Conservation (phyloP, 805 yeast genomes). For the Zygoascus flipseniorum region DNA sequence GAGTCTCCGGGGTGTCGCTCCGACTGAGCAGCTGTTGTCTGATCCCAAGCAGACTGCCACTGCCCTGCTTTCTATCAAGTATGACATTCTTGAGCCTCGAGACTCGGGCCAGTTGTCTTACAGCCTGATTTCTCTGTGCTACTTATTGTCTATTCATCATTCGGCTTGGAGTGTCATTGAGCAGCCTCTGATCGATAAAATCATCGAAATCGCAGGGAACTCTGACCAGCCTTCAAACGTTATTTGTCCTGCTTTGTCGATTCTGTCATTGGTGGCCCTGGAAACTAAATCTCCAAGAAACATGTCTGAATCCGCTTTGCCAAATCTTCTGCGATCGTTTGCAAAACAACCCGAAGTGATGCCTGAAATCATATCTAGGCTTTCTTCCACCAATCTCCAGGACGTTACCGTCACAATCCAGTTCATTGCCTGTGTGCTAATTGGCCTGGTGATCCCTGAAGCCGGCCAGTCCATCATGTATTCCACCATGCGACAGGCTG, state of each 20-base stretch:
- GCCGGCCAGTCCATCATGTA: constrained; percentile 10
- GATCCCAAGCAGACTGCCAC: constrained; percentile 17
- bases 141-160: constrained; percentile 10
- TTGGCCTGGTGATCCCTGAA: constrained; percentile 13
- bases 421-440: constrained; percentile 12
- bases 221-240: constrained; percentile 8
- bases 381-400: constrained; percentile 10
- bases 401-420: constrained; percentile 13
- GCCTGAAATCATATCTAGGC: constrained; percentile 10
- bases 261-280: constrained; percentile 13
- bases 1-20: constrained; percentile 8
- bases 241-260: constrained; percentile 16
- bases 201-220: constrained; percentile 7
- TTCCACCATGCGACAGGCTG: constrained; percentile 17
- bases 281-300: constrained; percentile 8
- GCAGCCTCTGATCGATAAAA: constrained; percentile 13
- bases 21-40: constrained; percentile 13
- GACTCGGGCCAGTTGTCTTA: constrained; percentile 10
- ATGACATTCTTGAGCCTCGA: constrained; percentile 16
- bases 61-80: constrained; percentile 17
- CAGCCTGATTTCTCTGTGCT: constrained; percentile 12
- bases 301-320: constrained; percentile 1
- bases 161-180: constrained; percentile 18
- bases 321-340: constrained; percentile 7
- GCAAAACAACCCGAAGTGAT: constrained; percentile 9